These are phyloP conservation scores for Rhizophagus clarus DNA, from an alignment of 192 early-diverging fungal species.

Conservation along the genomic window DNA sequence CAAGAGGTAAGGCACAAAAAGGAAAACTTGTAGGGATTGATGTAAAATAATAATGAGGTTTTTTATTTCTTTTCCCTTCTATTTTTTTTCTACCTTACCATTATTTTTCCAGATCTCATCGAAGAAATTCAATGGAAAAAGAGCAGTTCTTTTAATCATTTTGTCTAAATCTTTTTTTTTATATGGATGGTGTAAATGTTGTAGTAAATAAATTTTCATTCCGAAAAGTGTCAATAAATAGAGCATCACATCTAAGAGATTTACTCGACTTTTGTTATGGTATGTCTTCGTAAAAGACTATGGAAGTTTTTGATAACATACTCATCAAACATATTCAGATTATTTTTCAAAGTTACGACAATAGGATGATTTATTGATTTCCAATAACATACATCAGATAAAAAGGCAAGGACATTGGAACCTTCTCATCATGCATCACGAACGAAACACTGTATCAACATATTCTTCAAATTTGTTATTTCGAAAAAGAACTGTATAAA, in stretches of 20 bases:
- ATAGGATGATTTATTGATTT: not conserved
- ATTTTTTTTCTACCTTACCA: not conserved
- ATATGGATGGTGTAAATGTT: slow-evolving; percentile 1
- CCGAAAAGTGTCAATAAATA: not conserved
- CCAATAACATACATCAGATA: slow-evolving; percentile 13
- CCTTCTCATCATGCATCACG: not conserved
- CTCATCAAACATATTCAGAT: slow-evolving; percentile 12
- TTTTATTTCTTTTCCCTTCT: not conserved
- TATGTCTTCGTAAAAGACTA: not conserved
- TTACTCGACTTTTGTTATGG: not conserved
- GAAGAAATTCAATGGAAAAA: slow-evolving; percentile 6
- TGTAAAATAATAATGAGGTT: not conserved
- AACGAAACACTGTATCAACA: not conserved
- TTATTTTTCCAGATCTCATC: not conserved
- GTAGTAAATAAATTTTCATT: not conserved
- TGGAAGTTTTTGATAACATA: not conserved
- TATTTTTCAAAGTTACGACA: slow-evolving; percentile 1
- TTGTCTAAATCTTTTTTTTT: not conserved
- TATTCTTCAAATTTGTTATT: slow-evolving; percentile 10
- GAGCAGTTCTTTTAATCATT: not conserved
- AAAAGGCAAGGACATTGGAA: not conserved
- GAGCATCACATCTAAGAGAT: slow-evolving; percentile 1
- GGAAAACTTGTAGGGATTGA: not conserved
- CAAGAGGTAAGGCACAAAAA: not conserved
- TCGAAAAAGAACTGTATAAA: slow-evolving; percentile 9